A percentile compares a stretch with the other conserved stretches of the same genome.
Evolutionary conservation across 2,329 filamentous ascomycete genomes (phyloP).

Genomic region (Fonsecaea pugnacius): DNA sequence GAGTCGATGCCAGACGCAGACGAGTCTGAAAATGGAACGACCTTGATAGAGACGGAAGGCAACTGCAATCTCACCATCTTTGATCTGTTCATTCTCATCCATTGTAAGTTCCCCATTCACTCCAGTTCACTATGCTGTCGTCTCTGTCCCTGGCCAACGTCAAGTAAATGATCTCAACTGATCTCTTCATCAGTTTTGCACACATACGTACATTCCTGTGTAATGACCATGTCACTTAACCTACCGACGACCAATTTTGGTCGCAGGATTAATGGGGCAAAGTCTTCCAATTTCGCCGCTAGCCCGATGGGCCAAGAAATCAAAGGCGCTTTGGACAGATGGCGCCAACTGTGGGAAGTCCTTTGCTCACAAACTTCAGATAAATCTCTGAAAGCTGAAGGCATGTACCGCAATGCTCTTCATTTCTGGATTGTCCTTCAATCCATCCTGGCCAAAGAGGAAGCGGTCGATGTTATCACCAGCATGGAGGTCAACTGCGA

Average conservation of each 20-base stretch:
- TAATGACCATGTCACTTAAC: slow-evolving; percentile 44
- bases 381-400: slow-evolving; percentile 48
- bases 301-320: slow-evolving; percentile 37
- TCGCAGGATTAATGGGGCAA: slow-evolving; percentile 12
- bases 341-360: slow-evolving; percentile 47
- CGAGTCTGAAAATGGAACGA: neutral
- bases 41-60: slow-evolving; percentile 24
- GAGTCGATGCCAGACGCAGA: slow-evolving; percentile 5
- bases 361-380: slow-evolving; percentile 41
- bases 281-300: neutral
- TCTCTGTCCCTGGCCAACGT: neutral
- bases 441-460: slow-evolving; percentile 48
- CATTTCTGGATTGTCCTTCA: slow-evolving; percentile 51
- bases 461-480: slow-evolving; percentile 51
- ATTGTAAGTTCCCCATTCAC: slow-evolving; percentile 40
- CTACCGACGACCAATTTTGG: slow-evolving; percentile 37
- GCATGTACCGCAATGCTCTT: slow-evolving; percentile 50
- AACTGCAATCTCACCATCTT: slow-evolving; percentile 41
- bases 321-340: slow-evolving; percentile 44
- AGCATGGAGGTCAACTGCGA: slow-evolving; percentile 52
- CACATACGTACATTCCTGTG: slow-evolving; percentile 47
- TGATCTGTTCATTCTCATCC: slow-evolving; percentile 51
- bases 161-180: neutral
- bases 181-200: slow-evolving; percentile 43
- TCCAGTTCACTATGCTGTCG: neutral